Conservation (phyloP, 805 yeast species). For the Metschnikowia lochheadii region DNA sequence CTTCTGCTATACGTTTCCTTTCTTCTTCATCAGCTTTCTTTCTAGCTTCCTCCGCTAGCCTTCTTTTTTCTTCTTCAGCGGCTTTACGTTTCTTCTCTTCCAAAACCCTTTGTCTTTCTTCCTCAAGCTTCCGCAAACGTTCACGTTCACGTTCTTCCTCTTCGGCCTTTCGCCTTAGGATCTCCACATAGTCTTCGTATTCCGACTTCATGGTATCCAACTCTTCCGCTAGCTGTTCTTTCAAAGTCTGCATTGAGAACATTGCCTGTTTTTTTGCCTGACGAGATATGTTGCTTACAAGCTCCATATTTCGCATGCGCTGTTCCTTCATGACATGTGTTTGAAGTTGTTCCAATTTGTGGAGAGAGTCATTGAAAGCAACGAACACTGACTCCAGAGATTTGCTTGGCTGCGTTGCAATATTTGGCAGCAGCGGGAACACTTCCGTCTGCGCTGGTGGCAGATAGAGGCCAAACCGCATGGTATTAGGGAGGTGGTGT, state of each 20-base stretch:
- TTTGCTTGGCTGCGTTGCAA: background rate
- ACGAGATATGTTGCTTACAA: background rate
- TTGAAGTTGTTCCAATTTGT: slow-evolving; percentile 4
- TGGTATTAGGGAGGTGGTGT: background rate
- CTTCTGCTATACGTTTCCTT: slow-evolving; percentile 8
- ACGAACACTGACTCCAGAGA: slow-evolving; percentile 1
- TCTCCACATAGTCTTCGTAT: background rate
- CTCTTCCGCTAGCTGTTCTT: background rate
- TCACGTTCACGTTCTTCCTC: background rate
- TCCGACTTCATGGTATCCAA: background rate
- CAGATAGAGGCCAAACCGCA: slow-evolving; percentile 3
- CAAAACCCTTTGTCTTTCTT: slow-evolving; percentile 13
- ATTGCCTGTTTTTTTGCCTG: background rate
- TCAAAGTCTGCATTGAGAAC: background rate
- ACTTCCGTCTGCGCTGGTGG: background rate
- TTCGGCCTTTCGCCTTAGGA: background rate
- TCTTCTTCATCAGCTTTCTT: slow-evolving; percentile 15
- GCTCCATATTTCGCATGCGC: background rate
- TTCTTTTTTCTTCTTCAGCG: slow-evolving; percentile 13
- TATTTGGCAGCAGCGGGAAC: background rate
- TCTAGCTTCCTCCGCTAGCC: slow-evolving; percentile 18
- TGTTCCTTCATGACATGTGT: slow-evolving; percentile 4
- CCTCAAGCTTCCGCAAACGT: slow-evolving; percentile 5
- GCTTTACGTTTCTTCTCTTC: slow-evolving; percentile 8
- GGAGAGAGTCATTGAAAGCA: slow-evolving; percentile 8